These are phyloP conservation scores for Penicillium janthinellum DNA, from an alignment of 2,329 filamentous ascomycete species.

Conservation along the genomic window DNA sequence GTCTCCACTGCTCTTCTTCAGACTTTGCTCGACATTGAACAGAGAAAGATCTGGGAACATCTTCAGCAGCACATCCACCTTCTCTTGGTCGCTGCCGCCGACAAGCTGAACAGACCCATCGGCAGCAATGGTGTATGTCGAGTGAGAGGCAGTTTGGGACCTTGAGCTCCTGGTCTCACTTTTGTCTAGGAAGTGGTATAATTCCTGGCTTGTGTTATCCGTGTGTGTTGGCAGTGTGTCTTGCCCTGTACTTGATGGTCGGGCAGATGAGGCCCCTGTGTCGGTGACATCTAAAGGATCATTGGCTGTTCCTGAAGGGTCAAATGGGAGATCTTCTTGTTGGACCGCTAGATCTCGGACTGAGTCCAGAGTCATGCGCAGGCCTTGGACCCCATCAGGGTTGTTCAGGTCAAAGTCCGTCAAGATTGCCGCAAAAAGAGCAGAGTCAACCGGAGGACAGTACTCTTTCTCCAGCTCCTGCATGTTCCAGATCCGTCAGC, in stretches of 20 bases:
- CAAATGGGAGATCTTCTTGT: conserved; percentile 66
- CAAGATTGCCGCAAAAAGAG: conserved; percentile 73
- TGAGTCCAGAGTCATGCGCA: conserved; percentile 62
- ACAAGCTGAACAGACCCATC: conserved; percentile 33
- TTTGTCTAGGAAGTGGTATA: conserved; percentile 45
- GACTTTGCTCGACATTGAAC: conserved; percentile 65
- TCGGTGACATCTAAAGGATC: conserved; percentile 29
- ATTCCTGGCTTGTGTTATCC: conserved; percentile 53
- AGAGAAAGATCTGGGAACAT: conserved; percentile 72
- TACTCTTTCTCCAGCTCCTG: conserved; percentile 65
- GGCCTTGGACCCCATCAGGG: conserved; percentile 54
- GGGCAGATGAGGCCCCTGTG: conserved; percentile 29
- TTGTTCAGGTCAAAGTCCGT: conserved; percentile 70
- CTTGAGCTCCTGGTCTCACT: conserved; percentile 27
- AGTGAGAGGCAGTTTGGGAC: conserved; percentile 17
- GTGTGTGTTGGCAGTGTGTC: conserved; percentile 49
- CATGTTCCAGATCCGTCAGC: not conserved
- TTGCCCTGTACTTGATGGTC: conserved; percentile 3
- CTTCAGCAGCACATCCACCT: conserved; percentile 63
- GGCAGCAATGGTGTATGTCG: conserved; percentile 30
- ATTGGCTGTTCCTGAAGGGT: conserved; percentile 70
- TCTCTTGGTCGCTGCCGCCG: conserved; percentile 55
- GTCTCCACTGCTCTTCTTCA: conserved; percentile 69
- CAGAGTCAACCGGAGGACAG: conserved; percentile 73
- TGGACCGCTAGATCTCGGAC: conserved; percentile 74